Conservation (phyloP, 257 asterid genomes). For the Scutellaria minor region DNA sequence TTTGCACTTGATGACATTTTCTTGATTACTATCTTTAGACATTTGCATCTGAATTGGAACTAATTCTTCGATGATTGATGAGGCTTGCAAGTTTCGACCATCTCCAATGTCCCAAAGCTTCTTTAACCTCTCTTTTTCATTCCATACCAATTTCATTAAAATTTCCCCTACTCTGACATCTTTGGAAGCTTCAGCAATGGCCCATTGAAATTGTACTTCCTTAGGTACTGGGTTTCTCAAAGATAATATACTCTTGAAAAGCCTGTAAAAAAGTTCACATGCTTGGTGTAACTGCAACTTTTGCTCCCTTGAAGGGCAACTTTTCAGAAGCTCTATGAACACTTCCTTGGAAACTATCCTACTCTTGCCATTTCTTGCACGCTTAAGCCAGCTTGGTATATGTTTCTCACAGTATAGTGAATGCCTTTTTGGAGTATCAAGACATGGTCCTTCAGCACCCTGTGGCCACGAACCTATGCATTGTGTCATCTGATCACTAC, state of each 20-base stretch:
- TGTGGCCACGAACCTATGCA: constrained; percentile 78
- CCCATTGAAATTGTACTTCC: constrained; percentile 94
- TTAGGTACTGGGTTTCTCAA: constrained; percentile 90
- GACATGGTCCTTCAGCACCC: constrained; percentile 60
- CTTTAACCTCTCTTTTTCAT: constrained; percentile 77
- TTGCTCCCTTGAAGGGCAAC: constrained; percentile 75
- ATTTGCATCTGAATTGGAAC: constrained; percentile 40
- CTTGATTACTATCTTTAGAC: constrained; percentile 45
- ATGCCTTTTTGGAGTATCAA: constrained; percentile 76
- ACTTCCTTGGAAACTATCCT: constrained; percentile 96
- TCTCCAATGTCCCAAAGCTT: constrained; percentile 74
- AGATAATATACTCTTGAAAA: constrained; percentile 79
- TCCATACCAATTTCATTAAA: constrained; percentile 65
- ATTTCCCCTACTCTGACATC: constrained; percentile 61
- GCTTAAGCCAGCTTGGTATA: constrained; percentile 97
- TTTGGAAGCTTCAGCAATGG: constrained; percentile 89
- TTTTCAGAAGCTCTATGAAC: constrained; percentile 72
- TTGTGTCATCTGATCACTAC: constrained; percentile 47
- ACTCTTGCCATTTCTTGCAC: constrained; percentile 96
- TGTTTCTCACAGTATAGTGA: constrained; percentile 90
- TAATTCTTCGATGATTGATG: constrained; percentile 50
- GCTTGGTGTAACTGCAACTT: constrained; percentile 82
- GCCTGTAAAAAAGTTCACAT: constrained; percentile 90
- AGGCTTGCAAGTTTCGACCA: constrained; percentile 47
- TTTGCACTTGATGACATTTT: constrained; percentile 75